A percentile compares a stretch with the other conserved stretches of the same genome.
These are phyloP conservation scores for Paraconiothyrium sp. DNA, from an alignment of 2,329 filamentous ascomycete species.

Conservation along the genomic window DNA sequence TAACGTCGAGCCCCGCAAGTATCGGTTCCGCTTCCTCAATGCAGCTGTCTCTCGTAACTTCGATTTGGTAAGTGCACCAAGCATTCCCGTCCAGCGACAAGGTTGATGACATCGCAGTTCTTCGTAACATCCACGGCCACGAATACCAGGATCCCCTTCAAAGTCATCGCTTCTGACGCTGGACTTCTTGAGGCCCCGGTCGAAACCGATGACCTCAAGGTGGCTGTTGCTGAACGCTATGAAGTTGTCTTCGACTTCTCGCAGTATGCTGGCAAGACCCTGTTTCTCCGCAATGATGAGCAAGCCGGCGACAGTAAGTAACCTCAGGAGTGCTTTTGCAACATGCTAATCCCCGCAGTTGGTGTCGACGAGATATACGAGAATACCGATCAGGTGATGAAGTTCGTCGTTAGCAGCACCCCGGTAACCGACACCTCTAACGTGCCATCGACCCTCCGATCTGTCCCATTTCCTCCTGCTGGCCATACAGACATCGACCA, in stretches of 20 bases:
- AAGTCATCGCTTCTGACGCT: constrained; percentile 64
- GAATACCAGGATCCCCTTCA: constrained; percentile 57
- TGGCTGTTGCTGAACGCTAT: constrained; percentile 66
- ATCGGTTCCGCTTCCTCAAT: constrained; percentile 65
- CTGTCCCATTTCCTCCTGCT: constrained; percentile 39
- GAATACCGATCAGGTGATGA: constrained; percentile 54
- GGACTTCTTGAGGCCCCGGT: constrained; percentile 53
- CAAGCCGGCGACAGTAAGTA: constrained; percentile 55
- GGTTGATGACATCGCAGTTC: constrained; percentile 37
- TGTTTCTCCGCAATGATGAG: constrained; percentile 57
- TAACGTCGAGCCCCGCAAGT: constrained; percentile 66
- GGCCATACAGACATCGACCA: constrained; percentile 34
- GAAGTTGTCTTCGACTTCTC: constrained; percentile 68
- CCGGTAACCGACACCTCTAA: constrained; percentile 26
- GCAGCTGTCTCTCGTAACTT: constrained; percentile 52
- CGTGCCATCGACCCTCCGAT: constrained; percentile 27
- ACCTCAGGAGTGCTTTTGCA: constrained; percentile 48
- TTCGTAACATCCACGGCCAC: constrained; percentile 48
- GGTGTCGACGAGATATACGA: constrained; percentile 18
- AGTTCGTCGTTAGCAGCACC: constrained; percentile 32
- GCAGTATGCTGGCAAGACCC: constrained; percentile 58
- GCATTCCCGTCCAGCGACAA: no score
- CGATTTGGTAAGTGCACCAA: constrained; percentile 41
- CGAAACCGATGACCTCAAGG: constrained; percentile 51
- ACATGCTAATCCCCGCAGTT: neutral